These are phyloP conservation scores for Aurinia saxatilis DNA, from an alignment of 345 rosid species.

Conservation along the genomic window DNA sequence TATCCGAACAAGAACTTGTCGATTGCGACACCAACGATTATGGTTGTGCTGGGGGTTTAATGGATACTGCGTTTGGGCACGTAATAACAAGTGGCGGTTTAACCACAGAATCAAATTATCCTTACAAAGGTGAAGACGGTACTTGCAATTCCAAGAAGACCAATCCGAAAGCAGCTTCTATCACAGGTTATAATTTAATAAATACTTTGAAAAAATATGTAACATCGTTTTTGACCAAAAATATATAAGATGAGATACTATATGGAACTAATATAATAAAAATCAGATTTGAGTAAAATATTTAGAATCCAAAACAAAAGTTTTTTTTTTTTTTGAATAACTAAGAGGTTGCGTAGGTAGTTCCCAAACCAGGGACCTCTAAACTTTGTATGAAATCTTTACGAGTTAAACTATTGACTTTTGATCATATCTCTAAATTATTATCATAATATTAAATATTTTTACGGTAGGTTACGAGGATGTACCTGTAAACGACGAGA, in stretches of 20 bases:
- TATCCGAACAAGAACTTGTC: conserved; percentile 61
- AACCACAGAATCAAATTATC: conserved; percentile 41
- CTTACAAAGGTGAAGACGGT: conserved; percentile 33
- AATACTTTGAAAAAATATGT: too few relatives aligned
- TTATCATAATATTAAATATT: not conserved
- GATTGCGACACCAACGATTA: conserved; percentile 36
- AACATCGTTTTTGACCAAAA: too few relatives aligned
- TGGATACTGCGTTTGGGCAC: conserved; percentile 52
- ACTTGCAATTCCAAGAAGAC: conserved; percentile 27
- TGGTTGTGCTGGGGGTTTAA: conserved; percentile 51
- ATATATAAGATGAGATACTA: too few relatives aligned
- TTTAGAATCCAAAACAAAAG: too few relatives aligned
- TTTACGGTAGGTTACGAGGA: conserved; percentile 34
- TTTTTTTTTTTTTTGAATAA: too few relatives aligned
- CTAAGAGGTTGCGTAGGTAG: too few relatives aligned
- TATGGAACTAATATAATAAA: too few relatives aligned
- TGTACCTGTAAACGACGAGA: conserved; percentile 45
- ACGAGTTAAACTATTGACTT: too few relatives aligned
- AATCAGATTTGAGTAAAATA: too few relatives aligned
- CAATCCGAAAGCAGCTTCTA: conserved; percentile 7
- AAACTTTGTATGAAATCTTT: too few relatives aligned
- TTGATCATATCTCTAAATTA: not conserved
- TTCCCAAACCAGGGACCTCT: too few relatives aligned
- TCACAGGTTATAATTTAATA: conserved; percentile 28
- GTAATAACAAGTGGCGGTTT: conserved; percentile 37